phyloP scores from a whole-genome alignment of 2,329 filamentous ascomycete genomes.

The Sphaerulina vaccinii region DNA sequence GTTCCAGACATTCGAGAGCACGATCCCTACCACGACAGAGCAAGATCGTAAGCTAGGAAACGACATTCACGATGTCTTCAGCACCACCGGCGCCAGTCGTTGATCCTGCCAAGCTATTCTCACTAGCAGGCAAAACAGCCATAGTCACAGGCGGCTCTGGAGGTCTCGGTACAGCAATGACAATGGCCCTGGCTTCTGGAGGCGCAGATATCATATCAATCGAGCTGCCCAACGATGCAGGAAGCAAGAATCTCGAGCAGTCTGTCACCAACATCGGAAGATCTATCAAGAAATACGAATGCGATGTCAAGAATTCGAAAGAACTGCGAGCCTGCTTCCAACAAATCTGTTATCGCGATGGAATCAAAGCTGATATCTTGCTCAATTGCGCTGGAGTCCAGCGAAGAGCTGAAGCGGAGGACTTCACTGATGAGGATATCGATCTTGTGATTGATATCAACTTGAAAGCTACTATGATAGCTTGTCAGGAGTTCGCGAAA shows the following conservation, averaged over 20 bases:
- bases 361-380: conserved; percentile 30
- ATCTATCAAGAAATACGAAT: conserved; percentile 19
- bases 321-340: conserved; percentile 19
- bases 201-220: conserved; percentile 36
- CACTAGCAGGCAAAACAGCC: conserved; percentile 24
- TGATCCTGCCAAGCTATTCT: conserved; percentile 23
- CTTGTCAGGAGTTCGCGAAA: conserved; percentile 30
- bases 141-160: conserved; percentile 28
- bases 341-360: conserved; percentile 28
- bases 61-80: conserved; percentile 8
- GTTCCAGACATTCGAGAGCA: too few species aligned
- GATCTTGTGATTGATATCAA: conserved; percentile 32
- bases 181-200: conserved; percentile 31
- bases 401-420: conserved; percentile 29
- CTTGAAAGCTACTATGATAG: conserved; percentile 26
- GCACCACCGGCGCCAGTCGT: conserved; percentile 16
- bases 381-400: conserved; percentile 36
- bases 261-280: conserved; percentile 17
- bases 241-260: conserved; percentile 8
- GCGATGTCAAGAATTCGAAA: conserved; percentile 20
- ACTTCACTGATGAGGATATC: conserved; percentile 34
- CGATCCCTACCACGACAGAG: too few species aligned
- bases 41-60: too few species aligned
- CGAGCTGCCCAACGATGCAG: conserved; percentile 21
- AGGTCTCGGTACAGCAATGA: conserved; percentile 37